Percentiles rank a stretch among this genome's conserved stretches.
These are phyloP conservation scores for Nematodospora valgi DNA, from an alignment of 805 yeast genomes.

Conservation along the genomic window DNA sequence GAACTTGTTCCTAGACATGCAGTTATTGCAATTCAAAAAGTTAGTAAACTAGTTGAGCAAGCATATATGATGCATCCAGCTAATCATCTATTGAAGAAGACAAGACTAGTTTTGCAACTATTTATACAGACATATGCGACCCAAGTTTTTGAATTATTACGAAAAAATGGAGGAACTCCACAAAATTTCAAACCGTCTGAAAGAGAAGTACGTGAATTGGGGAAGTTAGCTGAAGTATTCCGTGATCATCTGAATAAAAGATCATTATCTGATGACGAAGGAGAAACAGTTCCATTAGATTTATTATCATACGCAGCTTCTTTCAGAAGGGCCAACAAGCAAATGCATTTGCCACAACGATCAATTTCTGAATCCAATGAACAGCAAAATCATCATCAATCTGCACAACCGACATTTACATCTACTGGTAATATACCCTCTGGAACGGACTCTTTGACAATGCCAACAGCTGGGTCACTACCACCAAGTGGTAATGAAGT, in stretches of 20 bases:
- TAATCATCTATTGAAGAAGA: constrained; percentile 52
- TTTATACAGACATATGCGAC: constrained; percentile 61
- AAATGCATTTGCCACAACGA: neutral
- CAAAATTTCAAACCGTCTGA: constrained; percentile 16
- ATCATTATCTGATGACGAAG: constrained; percentile 3
- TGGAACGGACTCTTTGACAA: neutral
- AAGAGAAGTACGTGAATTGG: constrained; percentile 19
- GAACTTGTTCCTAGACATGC: constrained; percentile 48
- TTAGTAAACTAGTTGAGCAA: constrained; percentile 23
- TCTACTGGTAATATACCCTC: constrained; percentile 10
- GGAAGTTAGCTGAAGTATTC: constrained; percentile 12
- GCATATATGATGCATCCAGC: constrained; percentile 25
- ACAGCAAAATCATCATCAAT: no score
- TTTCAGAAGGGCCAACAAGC: constrained; percentile 19
- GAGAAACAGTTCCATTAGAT: constrained; percentile 28
- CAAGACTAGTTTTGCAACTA: constrained; percentile 52
- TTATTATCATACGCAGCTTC: constrained; percentile 41
- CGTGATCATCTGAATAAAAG: constrained; percentile 5
- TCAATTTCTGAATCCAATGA: no score
- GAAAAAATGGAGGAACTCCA: constrained; percentile 19
- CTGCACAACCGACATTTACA: constrained; percentile 5
- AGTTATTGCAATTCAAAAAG: constrained; percentile 28
- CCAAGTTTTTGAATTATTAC: constrained; percentile 41
- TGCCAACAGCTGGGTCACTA: no score
- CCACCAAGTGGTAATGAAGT: no score